Evolutionary conservation across 345 rosid genomes (phyloP), one percentile per base, ranked within the genome.

Genomic region (Gossypium australe): DNA sequence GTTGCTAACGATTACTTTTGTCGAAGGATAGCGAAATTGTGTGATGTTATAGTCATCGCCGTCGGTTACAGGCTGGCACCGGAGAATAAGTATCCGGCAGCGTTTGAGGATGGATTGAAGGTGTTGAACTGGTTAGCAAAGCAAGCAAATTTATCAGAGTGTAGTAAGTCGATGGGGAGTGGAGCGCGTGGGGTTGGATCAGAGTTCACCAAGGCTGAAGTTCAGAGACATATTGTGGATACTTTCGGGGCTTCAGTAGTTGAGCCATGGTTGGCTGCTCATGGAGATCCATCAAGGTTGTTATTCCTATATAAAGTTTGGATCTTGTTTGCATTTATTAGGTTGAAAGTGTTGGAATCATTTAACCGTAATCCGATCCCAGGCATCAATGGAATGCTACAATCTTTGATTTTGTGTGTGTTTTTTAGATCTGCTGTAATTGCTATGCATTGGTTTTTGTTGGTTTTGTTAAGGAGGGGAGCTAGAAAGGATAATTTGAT

Each of bases 271-370:
- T 76, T 95, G 41, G 97, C 96, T 5, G 86, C 96, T 47, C 97
- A 95, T 79, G 99, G 88, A n/a, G 97, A 95, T 86, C 94, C 88
- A 3, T 88, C 98, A 56, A 91, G 99, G 99, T 95, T 78, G 44
- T 16, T 69, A 51, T 29, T 27, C 72, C 16, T 17, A 27, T 51
- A 69, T 70, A 16, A 52, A 52, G 64, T 51, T 77, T 53, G 41
- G 47, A 18, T 74, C 24, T 67, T 27, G 44, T 63, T 63, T 75
- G 66, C 70, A 66, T 48, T 56, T 71, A 48, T 34, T 44, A 60
- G 56, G 18, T 56, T 49, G 12, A 66, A 49, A 24, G 24, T 20
- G 9, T 25, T 49, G 18, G 9, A 49, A 27, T 49, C 25, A 27
- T 57, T 25, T 49, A 25, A 27, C 41, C 8, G 57, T 48, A 48